Evolutionary conservation across 2,329 filamentous ascomycete genomes (phyloP), one percentile per base, ranked within the genome.

Genomic region (Colletotrichum gigasporum): DNA sequence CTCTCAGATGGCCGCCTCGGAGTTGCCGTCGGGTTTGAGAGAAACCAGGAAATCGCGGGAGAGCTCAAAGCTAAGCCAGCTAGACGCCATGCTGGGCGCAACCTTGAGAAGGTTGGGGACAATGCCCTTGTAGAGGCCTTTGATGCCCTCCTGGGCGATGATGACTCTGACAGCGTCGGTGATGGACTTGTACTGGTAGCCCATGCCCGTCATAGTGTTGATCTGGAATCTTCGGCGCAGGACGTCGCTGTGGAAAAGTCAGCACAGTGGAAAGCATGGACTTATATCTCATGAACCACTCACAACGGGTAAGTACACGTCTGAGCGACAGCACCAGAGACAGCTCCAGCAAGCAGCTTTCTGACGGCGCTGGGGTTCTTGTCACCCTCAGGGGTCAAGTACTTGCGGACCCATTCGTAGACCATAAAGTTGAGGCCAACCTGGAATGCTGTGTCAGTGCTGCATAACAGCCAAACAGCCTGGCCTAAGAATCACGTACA

Each of bases 161-260:
- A 99, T 99, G 52, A 92, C 88, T 53, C 83, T 87, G 67, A 99
- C 82, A 3, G 96, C 96, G 74, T 97, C 93, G 67, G 88, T 84
- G 42, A 99, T 90, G 6, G 90, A 91, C 72, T 92, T 94, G 82
- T 99, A 99, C 75, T 95, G 89, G 79, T 97, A 98, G 52, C 96
- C 96, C 90, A 99, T 95, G 53, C 96, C 96, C 48, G 92, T 93
- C 96, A 99, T 99, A 56, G 96, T 97, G 79, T 99, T 99, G 81
- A 99, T 96, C 75, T 99, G 96, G 77, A 99, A 99, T 52, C 96
- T 88, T 65, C 96, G 90, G 30, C 96, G 92, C 57, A 99, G 84
- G 2, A 99, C 95, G 75, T 97, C 94, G 75, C 93, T 96, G 8
- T 11, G 48, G 5, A 16, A 9, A 12, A 53, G 28, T 74, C 65